Conservation (phyloP, 768 basidiomycete species). For the Mycena chlorophos region DNA sequence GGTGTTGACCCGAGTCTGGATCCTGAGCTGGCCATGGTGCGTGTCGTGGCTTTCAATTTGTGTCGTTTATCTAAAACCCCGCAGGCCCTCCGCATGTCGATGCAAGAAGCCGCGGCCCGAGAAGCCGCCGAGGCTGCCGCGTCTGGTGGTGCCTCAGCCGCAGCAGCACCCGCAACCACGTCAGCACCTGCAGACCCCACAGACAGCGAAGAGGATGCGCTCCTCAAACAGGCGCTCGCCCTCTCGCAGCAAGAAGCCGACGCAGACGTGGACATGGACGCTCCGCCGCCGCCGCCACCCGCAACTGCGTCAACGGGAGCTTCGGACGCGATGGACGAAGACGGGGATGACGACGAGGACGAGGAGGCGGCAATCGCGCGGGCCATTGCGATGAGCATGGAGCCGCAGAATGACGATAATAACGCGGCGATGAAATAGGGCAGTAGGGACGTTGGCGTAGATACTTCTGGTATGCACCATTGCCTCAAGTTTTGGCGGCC, state of each 20-base stretch:
- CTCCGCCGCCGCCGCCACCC: conserved; percentile 7
- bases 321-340: conserved; percentile 40
- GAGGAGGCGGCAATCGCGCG: conserved; percentile 87
- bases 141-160: conserved; percentile 27
- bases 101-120: conserved; percentile 91
- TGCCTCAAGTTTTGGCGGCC: too few relatives aligned
- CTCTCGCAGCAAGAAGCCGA: conserved; percentile 64
- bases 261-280: conserved; percentile 48
- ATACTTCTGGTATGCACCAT: too few relatives aligned
- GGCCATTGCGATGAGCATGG: conserved; percentile 95
- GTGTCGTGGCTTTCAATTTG: conserved; percentile 23
- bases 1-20: conserved; percentile 94
- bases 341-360: conserved; percentile 65
- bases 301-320: conserved; percentile 10
- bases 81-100: conserved; percentile 94
- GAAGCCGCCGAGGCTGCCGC: conserved; percentile 54
- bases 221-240: conserved; percentile 75
- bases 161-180: conserved; percentile 25
- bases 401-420: conserved; percentile 27
- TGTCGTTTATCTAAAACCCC: neutral
- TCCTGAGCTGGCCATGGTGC: conserved; percentile 94
- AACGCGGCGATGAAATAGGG: neutral
- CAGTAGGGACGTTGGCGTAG: too few relatives aligned
- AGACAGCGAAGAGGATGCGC: conserved; percentile 76
- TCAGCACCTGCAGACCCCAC: conserved; percentile 43